phyloP scores from a whole-genome alignment of 78 protist genomes.

The Polysphondylium violaceum region DNA sequence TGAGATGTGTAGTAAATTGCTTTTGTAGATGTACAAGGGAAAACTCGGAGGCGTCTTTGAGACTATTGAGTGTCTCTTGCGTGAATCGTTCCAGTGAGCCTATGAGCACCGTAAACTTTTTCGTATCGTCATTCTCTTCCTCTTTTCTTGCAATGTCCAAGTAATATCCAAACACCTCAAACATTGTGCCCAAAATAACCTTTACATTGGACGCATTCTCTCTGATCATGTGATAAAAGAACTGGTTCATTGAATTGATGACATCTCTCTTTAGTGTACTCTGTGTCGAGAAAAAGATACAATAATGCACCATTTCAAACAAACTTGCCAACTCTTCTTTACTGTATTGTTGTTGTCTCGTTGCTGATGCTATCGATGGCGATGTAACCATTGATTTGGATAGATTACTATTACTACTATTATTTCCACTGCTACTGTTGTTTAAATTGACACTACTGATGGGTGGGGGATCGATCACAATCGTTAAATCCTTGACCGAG shows the following conservation, averaged over 20 bases:
- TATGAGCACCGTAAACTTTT: neutral
- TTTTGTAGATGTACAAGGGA: conserved; percentile 14
- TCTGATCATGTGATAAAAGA: conserved; percentile 32
- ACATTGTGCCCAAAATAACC: neutral
- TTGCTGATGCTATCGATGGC: neutral
- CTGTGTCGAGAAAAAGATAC: conserved; percentile 21
- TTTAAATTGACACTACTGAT: neutral
- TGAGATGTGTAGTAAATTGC: conserved; percentile 14
- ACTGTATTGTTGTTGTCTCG: neutral
- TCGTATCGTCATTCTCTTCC: conserved; percentile 15
- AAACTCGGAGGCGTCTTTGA: conserved; percentile 23
- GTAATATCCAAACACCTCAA: conserved; percentile 49
- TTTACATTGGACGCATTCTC: conserved; percentile 29
- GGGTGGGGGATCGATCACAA: conserved; percentile 26
- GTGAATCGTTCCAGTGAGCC: conserved; percentile 27
- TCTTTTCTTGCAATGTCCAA: conserved; percentile 16
- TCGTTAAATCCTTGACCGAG: conserved; percentile 21
- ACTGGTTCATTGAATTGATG: neutral
- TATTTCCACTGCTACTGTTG: neutral
- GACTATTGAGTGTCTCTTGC: conserved; percentile 4
- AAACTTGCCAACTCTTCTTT: neutral
- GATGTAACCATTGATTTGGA: neutral
- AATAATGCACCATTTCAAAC: conserved; percentile 50
- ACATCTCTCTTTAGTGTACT: conserved; percentile 25
- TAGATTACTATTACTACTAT: neutral